Evolutionary conservation across 2,329 filamentous ascomycete genomes (phyloP).

Genomic region (Moelleriella libera): DNA sequence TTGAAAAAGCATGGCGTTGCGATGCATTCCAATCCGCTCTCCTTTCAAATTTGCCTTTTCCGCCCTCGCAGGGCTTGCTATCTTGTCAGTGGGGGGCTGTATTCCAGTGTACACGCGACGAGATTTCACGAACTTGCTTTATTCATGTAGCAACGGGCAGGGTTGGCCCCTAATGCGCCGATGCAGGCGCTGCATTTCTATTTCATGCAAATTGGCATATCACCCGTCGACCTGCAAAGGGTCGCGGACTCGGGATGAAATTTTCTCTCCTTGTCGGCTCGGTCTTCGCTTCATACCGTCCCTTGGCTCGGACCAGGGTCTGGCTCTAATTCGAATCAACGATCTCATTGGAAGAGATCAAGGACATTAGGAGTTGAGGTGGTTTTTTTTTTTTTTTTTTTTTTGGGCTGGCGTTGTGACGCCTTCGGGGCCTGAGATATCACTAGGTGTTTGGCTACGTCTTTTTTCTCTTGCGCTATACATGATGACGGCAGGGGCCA

Average conservation of each 20-base stretch:
- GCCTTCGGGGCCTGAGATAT: background rate
- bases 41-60: background rate
- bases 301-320: background rate
- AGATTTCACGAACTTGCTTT: background rate
- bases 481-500: background rate
- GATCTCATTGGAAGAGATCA: background rate
- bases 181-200: background rate
- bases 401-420: slow-evolving; percentile 2
- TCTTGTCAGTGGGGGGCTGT: too few relatives aligned
- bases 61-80: too few relatives aligned
- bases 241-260: background rate
- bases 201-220: background rate
- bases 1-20: slow-evolving; percentile 7
- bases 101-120: too few relatives aligned
- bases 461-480: too few relatives aligned
- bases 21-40: background rate
- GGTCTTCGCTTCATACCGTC: background rate
- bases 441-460: background rate
- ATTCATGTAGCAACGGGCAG: background rate
- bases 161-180: background rate
- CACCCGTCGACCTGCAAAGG: too few relatives aligned
- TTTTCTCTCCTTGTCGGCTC: background rate
- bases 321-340: background rate
- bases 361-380: slow-evolving; percentile 2
- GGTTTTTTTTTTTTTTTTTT: background rate